Base-by-base conservation (phyloP, 768 basidiomycete species). In the Trametes cingulata region DNA sequence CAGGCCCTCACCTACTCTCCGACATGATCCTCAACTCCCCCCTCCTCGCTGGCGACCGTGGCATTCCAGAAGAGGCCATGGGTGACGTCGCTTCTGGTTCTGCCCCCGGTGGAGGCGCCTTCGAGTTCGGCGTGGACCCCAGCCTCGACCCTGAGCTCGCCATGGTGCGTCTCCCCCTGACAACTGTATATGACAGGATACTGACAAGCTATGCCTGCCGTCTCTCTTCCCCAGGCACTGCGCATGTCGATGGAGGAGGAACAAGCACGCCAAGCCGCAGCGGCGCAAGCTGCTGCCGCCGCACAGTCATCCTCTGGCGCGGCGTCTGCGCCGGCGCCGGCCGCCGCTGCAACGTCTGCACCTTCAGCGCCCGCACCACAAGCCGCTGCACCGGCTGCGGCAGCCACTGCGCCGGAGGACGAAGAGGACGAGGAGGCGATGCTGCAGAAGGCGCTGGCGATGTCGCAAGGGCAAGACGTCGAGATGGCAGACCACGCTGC, bases 221-320 rank as follows among this genome's bases (percentile, higher is more conserved):
- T 15, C 2, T 9, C 20, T 41, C 33, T 39, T 42, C 20, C 4
- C 41, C 65, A 97, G 95, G 96, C 95, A 10, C 82, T 99, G 41
- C 90, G 95, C 36, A 93, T 98, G 91, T 98, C 95, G 1, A 86
- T 98, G 82, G 92, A 96, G 76, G 95, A 97, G 71, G 93, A 94
- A 51, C 86, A 88, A 69, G 93, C 92, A 17, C 87, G 95, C 12
- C 79, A 83, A 79, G 79, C 80, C 9, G 77, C 80, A 12, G 75
- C 79, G 6, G 77, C 75, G 50, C 77, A 82, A 17, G 76, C 73
- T 0, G 46, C 73, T 3, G 55, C 65, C 0, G 53, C 74, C 15
- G 29, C 29, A 33, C 59, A 71, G 10, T 47, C 71, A 22, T 56
- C 79, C n/a, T 69, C 77, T 14, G 61, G 77, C 9, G 52, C 73